Percentiles rank a stretch among this genome's conserved stretches.
Evolutionary conservation across 345 rosid genomes (phyloP).

Genomic region (Salix koriyanagi): DNA sequence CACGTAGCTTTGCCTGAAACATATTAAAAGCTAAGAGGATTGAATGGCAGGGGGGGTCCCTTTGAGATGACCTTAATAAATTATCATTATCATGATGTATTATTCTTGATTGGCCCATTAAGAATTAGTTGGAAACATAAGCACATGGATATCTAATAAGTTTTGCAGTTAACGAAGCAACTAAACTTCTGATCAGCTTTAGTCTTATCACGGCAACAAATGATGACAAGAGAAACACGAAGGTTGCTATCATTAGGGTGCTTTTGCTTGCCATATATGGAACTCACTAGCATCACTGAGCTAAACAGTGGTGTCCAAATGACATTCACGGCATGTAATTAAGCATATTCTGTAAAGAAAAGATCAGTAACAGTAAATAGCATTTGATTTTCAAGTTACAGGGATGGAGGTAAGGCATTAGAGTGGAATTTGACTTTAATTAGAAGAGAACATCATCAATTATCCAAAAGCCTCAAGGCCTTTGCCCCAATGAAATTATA

Average conservation of each 20-base stretch:
- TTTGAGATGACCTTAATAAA: conserved; percentile 14
- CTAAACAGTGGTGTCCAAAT: not conserved
- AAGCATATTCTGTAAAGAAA: not conserved
- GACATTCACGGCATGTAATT: not conserved
- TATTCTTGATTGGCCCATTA: conserved; percentile 32
- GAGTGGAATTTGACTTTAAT: conserved; percentile 29
- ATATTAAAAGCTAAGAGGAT: not conserved
- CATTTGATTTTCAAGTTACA: not conserved
- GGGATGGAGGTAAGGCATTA: not conserved
- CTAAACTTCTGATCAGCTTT: conserved; percentile 13
- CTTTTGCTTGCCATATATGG: conserved; percentile 30
- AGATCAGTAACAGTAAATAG: not conserved
- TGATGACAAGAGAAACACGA: conserved; percentile 24
- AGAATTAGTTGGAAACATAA: conserved; percentile 30
- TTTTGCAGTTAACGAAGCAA: conserved; percentile 27
- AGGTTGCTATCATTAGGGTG: conserved; percentile 17
- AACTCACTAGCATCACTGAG: conserved; percentile 25
- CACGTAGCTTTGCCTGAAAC: conserved; percentile 11
- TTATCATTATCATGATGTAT: conserved; percentile 2
- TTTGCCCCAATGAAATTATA: conserved; percentile 24
- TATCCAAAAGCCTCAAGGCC: conserved; percentile 12
- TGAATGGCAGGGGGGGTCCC: not conserved
- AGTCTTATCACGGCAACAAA: conserved; percentile 32
- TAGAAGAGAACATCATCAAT: conserved; percentile 25
- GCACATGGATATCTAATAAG: conserved; percentile 39